phyloP scores from a whole-genome alignment of 2,329 filamentous ascomycete species.

The Ceratocystis papillata region DNA sequence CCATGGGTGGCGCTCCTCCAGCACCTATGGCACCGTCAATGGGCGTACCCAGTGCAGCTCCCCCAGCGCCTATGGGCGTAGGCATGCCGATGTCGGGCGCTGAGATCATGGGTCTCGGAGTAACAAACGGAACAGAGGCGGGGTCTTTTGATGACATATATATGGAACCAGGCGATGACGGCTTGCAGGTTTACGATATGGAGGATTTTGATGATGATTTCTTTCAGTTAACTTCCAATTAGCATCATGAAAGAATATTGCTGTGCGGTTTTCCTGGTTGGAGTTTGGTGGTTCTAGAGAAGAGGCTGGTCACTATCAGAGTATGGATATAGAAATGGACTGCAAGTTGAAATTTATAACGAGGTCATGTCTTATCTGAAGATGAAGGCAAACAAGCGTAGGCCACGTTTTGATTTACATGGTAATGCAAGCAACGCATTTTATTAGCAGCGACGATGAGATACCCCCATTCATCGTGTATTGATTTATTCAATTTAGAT shows the following conservation, averaged over 20 bases:
- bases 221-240: slow-evolving; percentile 1
- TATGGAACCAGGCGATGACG: slow-evolving; percentile 20
- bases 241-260: too few species aligned
- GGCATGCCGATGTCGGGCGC: slow-evolving; percentile 2
- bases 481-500: background rate
- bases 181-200: slow-evolving; percentile 21
- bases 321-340: too few species aligned
- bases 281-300: too few species aligned
- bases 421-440: background rate
- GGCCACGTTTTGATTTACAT: background rate
- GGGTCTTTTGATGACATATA: slow-evolving; percentile 20
- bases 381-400: too few species aligned
- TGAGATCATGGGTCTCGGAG: slow-evolving; percentile 16
- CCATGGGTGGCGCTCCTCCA: slow-evolving; percentile 24
- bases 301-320: too few species aligned
- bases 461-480: background rate
- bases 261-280: too few species aligned
- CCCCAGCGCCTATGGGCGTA: slow-evolving; percentile 10
- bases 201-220: slow-evolving; percentile 22
- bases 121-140: background rate
- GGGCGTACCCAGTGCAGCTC: background rate
- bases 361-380: too few species aligned
- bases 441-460: background rate
- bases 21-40: slow-evolving; percentile 17
- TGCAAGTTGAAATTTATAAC: too few species aligned